phyloP scores from a whole-genome alignment of 2,329 filamentous ascomycete genomes.

The Lasiodiplodia citricola region DNA sequence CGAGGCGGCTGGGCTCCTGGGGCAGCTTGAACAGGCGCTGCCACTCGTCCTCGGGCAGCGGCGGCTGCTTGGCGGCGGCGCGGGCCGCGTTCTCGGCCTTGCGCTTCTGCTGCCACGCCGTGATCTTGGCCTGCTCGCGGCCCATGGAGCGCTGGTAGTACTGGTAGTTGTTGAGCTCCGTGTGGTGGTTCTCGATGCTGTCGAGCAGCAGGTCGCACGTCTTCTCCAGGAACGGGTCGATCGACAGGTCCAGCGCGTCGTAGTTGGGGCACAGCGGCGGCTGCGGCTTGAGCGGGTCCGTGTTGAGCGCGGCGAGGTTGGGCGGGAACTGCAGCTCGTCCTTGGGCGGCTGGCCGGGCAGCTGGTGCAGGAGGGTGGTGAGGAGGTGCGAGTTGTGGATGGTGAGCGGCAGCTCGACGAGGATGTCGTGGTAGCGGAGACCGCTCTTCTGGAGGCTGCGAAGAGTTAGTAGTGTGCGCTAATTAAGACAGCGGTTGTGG shows the following conservation, averaged over 20 bases:
- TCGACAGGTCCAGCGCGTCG: conserved; percentile 87
- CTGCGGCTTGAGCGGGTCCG: conserved; percentile 62
- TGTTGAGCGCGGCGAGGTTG: conserved; percentile 78
- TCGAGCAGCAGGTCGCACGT: conserved; percentile 95
- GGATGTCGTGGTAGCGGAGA: conserved; percentile 90
- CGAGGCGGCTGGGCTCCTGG: conserved; percentile 87
- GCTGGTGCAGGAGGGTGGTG: conserved; percentile 92
- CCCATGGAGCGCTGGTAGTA: conserved; percentile 93
- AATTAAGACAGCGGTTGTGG: not conserved
- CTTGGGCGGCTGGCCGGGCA: conserved; percentile 70
- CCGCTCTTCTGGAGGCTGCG: conserved; percentile 89
- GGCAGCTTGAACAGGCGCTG: conserved; percentile 97
- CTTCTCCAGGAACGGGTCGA: conserved; percentile 98
- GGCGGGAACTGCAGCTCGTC: conserved; percentile 75
- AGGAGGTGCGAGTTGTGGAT: conserved; percentile 98
- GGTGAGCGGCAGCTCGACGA: conserved; percentile 85
- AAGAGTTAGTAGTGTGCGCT: not conserved
- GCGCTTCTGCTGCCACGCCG: conserved; percentile 94
- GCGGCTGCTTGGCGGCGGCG: conserved; percentile 82
- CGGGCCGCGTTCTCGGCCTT: conserved; percentile 93
- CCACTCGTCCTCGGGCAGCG: conserved; percentile 96
- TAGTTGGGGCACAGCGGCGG: conserved; percentile 83
- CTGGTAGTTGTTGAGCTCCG: conserved; percentile 98
- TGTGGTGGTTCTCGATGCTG: conserved; percentile 97
- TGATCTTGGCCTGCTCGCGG: conserved; percentile 95